Percentiles rank a stretch among this genome's conserved stretches.
These are phyloP conservation scores for Clausena lansium DNA, from an alignment of 345 rosid species.

Conservation along the genomic window DNA sequence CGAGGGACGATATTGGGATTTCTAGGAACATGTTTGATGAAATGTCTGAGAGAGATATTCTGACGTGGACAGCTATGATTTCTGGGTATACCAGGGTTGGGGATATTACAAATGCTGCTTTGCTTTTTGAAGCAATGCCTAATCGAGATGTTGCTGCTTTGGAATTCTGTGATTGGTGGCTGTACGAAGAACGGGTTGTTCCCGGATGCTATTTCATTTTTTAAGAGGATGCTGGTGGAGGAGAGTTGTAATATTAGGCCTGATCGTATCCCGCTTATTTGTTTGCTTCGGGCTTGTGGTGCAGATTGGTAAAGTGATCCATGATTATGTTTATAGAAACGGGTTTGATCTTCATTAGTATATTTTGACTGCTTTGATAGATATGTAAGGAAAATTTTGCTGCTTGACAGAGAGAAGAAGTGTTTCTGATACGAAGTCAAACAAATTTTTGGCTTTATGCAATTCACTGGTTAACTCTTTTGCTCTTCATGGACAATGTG, in stretches of 20 bases:
- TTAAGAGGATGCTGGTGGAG: constrained; percentile 50
- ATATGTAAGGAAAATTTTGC: constrained; percentile 86
- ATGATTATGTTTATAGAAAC: constrained; percentile 53
- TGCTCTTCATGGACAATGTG: constrained; percentile 69
- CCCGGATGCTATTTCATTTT: constrained; percentile 48
- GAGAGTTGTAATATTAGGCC: constrained; percentile 33
- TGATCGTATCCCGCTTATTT: constrained; percentile 64
- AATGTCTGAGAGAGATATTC: constrained; percentile 60
- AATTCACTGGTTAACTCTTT: constrained; percentile 77
- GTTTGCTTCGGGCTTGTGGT: constrained; percentile 76
- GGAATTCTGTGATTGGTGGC: constrained; percentile 81
- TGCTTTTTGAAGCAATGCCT: constrained; percentile 60
- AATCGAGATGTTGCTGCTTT: constrained; percentile 77
- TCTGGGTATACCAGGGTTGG: constrained; percentile 64
- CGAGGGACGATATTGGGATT: constrained; percentile 28
- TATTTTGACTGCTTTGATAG: constrained; percentile 56
- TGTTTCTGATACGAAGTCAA: constrained; percentile 37
- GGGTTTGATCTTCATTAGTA: constrained; percentile 41
- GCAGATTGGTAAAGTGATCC: constrained; percentile 60
- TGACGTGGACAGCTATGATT: constrained; percentile 83
- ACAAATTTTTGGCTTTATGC: constrained; percentile 60
- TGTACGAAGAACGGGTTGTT: constrained; percentile 80
- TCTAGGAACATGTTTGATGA: constrained; percentile 71
- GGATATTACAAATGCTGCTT: constrained; percentile 43
- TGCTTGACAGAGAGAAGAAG: constrained; percentile 49